Evolutionary conservation across 169 alveolate genomes (phyloP), one percentile per base, ranked within the genome.

Genomic region (Plasmodium cynomolgi): DNA sequence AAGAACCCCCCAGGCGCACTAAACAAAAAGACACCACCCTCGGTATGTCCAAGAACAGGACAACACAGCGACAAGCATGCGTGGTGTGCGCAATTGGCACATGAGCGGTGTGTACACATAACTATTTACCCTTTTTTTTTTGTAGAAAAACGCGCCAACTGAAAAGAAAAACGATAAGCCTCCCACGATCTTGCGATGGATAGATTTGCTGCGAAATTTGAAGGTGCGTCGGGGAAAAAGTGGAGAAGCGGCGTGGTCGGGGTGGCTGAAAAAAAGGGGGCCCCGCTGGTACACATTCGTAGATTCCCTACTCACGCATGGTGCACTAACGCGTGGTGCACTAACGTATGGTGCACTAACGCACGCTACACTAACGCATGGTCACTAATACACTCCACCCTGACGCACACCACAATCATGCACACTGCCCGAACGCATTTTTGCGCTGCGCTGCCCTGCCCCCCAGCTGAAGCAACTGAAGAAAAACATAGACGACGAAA

Each of bases 131-230:
- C 31, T 81, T 47, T 41, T 50, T 33, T 74, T 20, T 33, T 72
- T 47, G 29, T 47, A 85, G 93, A 73, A 73, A 74, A 50, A 31
- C 8, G 5, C 62, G 7, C 26, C 44, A 77, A 75, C 13, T 31
- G 81, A 85, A 74, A 85, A 85, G 80, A 44, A 74, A 85, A 74
- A 44, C 44, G 85, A 47, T 6, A 73, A 62, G 39, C 41, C 85
- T 5, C 85, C 85, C n/a, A 85, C 93, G 1, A 85, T 50, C 41
- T 54, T 85, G 44, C 50, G 84, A 54, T 85, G 93, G 93, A 85
- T 85, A 85, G 72, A 50, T 5, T 47, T 85, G 54, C 79, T 85
- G 79, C 73, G 74, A 75, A 75, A 34, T 54, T 47, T 85, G 58
- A 85, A 85, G 56, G 93, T 85, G 34, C 54, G 26, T 6, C 17